Evolutionary conservation across 148 eudicot species (phyloP), one percentile per base, ranked within the genome.

Genomic region (Nepenthes gracilis): DNA sequence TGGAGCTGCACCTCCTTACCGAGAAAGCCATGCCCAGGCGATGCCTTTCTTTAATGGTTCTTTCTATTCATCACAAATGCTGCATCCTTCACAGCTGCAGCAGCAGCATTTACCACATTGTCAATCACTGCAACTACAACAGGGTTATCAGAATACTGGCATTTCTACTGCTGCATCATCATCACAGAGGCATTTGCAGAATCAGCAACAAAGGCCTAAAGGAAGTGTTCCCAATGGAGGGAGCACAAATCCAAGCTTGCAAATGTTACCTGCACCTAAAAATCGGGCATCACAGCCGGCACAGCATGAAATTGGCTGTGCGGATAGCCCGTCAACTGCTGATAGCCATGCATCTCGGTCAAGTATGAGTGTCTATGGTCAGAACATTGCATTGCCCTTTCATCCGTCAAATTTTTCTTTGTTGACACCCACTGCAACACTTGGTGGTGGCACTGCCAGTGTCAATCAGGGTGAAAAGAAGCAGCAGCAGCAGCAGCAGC

Each of bases 61-160:
- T 34, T 93, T 82, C 77, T 93, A 86, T 75, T 66, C 98, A 2
- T 82, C 96, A 10, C 98, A 80, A 55, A 82, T 89, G 85, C 74
- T 88, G 45, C 98, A 88, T 68, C 96, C 94, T 10, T 79, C 91
- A 6, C 97, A 85, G 74, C 57, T 91, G 48, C 97, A 81, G 70
- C 23, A 23, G 64, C 85, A 70, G 68, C 86, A 23, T 0, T 23
- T 23, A 23, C 23, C 23, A 23, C 23, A 23, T 23, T 23, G 23
- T 23, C 23, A 23, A 23, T 23, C 23, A 68, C 50, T 70, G 67
- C 82, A 75, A 62, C 48, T 66, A 36, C 84, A 76, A 69, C 83
- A 70, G 60, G 54, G 66, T 58, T 73, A 77, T 40, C 96, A 74
- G 45, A 89, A 76, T 66, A 58, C 86, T 10, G 81, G 79, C 52